Evolutionary conservation across 2,329 filamentous ascomycete genomes (phyloP).

Genomic region (Penicillium sp.): DNA sequence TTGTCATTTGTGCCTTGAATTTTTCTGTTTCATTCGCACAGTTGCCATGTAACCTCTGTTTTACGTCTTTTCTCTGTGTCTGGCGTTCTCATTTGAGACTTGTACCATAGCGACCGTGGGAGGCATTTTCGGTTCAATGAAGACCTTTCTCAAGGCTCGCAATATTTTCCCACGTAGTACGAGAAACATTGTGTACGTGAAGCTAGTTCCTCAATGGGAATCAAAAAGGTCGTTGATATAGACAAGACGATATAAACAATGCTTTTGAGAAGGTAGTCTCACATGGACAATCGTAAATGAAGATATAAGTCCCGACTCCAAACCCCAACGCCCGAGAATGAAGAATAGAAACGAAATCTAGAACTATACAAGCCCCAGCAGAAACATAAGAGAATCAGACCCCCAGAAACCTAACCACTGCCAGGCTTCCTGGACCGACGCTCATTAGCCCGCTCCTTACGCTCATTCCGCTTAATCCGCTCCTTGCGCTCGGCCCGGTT

Average conservation of each 20-base stretch:
- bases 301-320: slow-evolving; percentile 27
- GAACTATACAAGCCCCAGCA: slow-evolving; percentile 17
- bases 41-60: slow-evolving; percentile 10
- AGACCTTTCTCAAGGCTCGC: slow-evolving; percentile 16
- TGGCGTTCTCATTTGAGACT: slow-evolving; percentile 24
- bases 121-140: slow-evolving; percentile 28
- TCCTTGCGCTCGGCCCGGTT: slow-evolving; percentile 69
- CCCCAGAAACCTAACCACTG: slow-evolving; percentile 21
- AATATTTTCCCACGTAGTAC: not conserved
- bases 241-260: slow-evolving; percentile 21
- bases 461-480: slow-evolving; percentile 65
- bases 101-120: slow-evolving; percentile 30
- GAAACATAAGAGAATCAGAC: not conserved
- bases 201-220: not conserved
- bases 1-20: slow-evolving; percentile 13
- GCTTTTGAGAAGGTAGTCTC: slow-evolving; percentile 27
- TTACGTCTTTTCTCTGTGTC: slow-evolving; percentile 8
- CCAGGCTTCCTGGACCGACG: slow-evolving; percentile 49
- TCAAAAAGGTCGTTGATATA: not conserved
- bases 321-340: slow-evolving; percentile 33
- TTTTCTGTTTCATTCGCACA: slow-evolving; percentile 9
- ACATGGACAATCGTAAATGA: slow-evolving; percentile 25
- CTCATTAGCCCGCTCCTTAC: slow-evolving; percentile 69
- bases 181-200: not conserved
- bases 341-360: slow-evolving; percentile 12